phyloP scores from a whole-genome alignment of 495 filamentous ascomycete genomes.

The Neurospora discreta region DNA sequence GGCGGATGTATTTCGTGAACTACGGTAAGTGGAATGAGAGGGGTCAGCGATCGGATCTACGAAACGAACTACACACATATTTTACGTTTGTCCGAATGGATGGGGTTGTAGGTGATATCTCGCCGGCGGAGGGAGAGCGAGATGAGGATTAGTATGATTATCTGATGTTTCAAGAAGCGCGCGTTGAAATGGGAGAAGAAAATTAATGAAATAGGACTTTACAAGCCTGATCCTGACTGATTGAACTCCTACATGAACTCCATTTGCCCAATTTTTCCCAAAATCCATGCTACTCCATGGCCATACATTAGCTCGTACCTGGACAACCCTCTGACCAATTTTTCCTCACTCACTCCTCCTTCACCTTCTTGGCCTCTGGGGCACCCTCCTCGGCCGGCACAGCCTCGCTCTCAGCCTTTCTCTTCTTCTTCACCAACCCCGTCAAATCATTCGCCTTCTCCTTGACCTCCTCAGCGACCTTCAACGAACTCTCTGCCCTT shows the following conservation, averaged over 20 bases:
- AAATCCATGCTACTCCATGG: neutral
- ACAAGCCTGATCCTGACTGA: neutral
- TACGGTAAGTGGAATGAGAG: too few species aligned
- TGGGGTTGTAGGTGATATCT: too few species aligned
- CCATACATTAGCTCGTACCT: neutral
- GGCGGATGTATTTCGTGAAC: too few species aligned
- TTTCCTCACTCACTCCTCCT: neutral
- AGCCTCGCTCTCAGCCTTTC: slow-evolving; percentile 28
- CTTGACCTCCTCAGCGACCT: slow-evolving; percentile 62
- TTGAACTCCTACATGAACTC: neutral
- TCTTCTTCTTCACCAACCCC: slow-evolving; percentile 72
- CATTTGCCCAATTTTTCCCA: neutral
- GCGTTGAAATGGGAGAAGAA: neutral
- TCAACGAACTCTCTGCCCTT: slow-evolving; percentile 39
- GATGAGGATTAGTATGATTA: neutral
- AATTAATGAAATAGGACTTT: neutral
- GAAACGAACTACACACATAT: too few species aligned
- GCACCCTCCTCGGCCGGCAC: slow-evolving; percentile 24
- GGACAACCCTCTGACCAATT: neutral
- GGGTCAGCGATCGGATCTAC: too few species aligned
- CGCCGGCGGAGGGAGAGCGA: neutral
- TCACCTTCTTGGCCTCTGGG: slow-evolving; percentile 35
- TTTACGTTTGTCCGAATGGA: too few species aligned
- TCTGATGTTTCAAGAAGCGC: neutral
- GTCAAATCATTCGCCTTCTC: slow-evolving; percentile 78